Evolutionary conservation across 768 basidiomycete species (phyloP).

Genomic region (Fomitopsis pulvina): DNA sequence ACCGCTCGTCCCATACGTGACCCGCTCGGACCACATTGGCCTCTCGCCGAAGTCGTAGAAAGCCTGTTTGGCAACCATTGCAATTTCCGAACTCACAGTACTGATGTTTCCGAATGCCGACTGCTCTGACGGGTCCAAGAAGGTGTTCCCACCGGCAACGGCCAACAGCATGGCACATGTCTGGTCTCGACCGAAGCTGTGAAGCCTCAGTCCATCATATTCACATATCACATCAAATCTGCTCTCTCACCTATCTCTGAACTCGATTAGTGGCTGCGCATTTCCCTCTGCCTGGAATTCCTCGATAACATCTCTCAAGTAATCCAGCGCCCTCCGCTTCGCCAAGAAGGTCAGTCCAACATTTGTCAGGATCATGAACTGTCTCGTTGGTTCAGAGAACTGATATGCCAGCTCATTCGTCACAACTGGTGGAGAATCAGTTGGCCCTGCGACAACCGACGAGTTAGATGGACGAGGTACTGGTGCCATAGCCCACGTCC

Average conservation of each 20-base stretch:
- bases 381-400: slow-evolving; percentile 63
- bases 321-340: slow-evolving; percentile 82
- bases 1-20: slow-evolving; percentile 70
- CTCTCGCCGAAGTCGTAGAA: slow-evolving; percentile 85
- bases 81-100: slow-evolving; percentile 53
- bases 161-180: slow-evolving; percentile 89
- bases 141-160: slow-evolving; percentile 80
- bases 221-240: background rate
- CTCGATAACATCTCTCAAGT: slow-evolving; percentile 76
- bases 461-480: slow-evolving; percentile 33
- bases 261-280: slow-evolving; percentile 74
- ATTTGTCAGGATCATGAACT: slow-evolving; percentile 87
- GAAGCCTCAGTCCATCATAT: background rate
- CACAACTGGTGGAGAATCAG: slow-evolving; percentile 40
- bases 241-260: slow-evolving; percentile 62
- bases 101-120: slow-evolving; percentile 39
- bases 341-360: slow-evolving; percentile 75
- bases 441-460: slow-evolving; percentile 25
- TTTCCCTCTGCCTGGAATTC: slow-evolving; percentile 71
- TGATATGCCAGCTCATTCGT: slow-evolving; percentile 82
- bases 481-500: slow-evolving; percentile 78
- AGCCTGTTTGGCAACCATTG: slow-evolving; percentile 70
- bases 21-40: slow-evolving; percentile 74
- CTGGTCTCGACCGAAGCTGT: slow-evolving; percentile 86
- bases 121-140: slow-evolving; percentile 54